Conservation (phyloP, 495 filamentous ascomycete genomes). For the Terfezia claveryi region DNA sequence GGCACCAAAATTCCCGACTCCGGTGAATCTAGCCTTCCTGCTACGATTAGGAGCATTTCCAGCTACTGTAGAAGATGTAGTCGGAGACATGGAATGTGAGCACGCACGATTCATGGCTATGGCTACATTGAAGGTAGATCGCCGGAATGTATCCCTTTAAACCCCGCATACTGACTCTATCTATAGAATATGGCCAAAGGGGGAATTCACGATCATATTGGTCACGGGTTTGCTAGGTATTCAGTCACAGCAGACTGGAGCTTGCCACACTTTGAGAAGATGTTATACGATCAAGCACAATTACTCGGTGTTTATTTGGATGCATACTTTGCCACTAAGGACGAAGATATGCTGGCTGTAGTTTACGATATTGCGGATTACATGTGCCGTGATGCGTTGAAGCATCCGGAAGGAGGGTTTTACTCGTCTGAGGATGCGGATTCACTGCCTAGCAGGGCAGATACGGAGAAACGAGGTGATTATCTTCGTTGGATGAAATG, state of each 20-base stretch:
- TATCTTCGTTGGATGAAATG: not conserved
- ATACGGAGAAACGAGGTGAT: constrained; percentile 47
- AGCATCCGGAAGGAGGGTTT: constrained; percentile 50
- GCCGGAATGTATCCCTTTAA: constrained; percentile 2
- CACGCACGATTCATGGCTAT: constrained; percentile 64
- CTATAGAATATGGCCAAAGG: constrained; percentile 48
- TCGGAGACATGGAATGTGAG: constrained; percentile 56
- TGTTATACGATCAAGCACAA: constrained; percentile 88
- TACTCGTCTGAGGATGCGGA: constrained; percentile 83
- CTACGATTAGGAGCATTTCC: constrained; percentile 56
- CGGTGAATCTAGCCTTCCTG: constrained; percentile 63
- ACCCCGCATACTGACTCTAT: not conserved
- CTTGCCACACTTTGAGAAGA: constrained; percentile 93
- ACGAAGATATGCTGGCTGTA: constrained; percentile 51
- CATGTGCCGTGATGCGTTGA: constrained; percentile 46
- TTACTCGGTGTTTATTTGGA: constrained; percentile 73
- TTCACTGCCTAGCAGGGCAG: constrained; percentile 50
- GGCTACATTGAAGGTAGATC: constrained; percentile 34
- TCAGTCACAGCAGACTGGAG: constrained; percentile 81
- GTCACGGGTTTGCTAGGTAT: constrained; percentile 74
- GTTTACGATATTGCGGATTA: constrained; percentile 73
- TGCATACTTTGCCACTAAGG: constrained; percentile 52
- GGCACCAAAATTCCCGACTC: constrained; percentile 79
- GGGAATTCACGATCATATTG: constrained; percentile 82
- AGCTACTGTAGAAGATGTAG: constrained; percentile 52